Evolutionary conservation across 2,329 filamentous ascomycete genomes (phyloP).

Genomic region (Orbilia oligospora): DNA sequence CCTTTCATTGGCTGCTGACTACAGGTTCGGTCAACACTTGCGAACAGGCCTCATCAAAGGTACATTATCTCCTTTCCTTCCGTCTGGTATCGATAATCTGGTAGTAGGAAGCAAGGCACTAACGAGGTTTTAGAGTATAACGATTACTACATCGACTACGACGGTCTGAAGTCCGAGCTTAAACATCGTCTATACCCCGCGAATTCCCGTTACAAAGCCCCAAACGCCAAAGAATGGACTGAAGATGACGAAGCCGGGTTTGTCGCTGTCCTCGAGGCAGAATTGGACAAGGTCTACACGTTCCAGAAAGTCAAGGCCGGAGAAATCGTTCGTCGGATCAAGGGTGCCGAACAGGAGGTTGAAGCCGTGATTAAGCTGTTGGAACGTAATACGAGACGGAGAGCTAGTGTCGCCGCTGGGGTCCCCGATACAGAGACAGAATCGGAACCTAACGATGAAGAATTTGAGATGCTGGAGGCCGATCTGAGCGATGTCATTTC

Average conservation of each 20-base stretch:
- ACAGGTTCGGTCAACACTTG: slow-evolving; percentile 93
- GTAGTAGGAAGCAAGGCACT: background rate
- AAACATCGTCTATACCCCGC: slow-evolving; percentile 77
- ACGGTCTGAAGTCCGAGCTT: slow-evolving; percentile 88
- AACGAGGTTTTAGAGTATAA: slow-evolving; percentile 77
- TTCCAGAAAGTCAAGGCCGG: slow-evolving; percentile 98
- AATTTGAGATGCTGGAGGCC: slow-evolving; percentile 93
- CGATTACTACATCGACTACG: slow-evolving; percentile 99
- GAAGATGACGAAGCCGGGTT: slow-evolving; percentile 93
- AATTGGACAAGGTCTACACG: slow-evolving; percentile 97
- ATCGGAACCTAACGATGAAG: slow-evolving; percentile 80
- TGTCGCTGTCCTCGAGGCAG: slow-evolving; percentile 85
- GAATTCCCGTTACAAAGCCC: slow-evolving; percentile 67
- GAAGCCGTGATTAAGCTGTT: slow-evolving; percentile 85
- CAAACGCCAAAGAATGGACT: slow-evolving; percentile 75
- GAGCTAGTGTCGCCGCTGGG: slow-evolving; percentile 65
- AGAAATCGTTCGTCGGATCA: slow-evolving; percentile 92
- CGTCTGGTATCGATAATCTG: background rate
- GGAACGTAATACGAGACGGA: slow-evolving; percentile 71
- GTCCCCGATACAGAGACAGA: slow-evolving; percentile 62
- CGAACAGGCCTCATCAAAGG: slow-evolving; percentile 90
- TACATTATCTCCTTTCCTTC: slow-evolving; percentile 33
- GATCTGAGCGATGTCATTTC: slow-evolving; percentile 98
- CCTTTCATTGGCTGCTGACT: slow-evolving; percentile 37
- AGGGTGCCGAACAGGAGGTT: slow-evolving; percentile 89